phyloP scores from a whole-genome alignment of 1,139 yeast genomes.

The Magnusiomyces clavatus region DNA sequence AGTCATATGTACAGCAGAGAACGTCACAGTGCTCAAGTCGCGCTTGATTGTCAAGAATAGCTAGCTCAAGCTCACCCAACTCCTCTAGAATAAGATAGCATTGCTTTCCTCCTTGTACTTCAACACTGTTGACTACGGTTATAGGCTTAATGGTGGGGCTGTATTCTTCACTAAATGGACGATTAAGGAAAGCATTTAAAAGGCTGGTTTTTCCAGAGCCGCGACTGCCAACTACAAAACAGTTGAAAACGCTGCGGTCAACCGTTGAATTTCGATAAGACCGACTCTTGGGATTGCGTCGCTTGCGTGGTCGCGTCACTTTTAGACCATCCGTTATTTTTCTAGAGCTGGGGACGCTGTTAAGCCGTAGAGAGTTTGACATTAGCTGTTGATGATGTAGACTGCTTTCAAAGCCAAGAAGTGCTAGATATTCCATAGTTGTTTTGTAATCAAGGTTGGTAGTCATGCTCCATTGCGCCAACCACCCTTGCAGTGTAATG shows the following conservation, averaged over 20 bases:
- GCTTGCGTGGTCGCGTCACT: slow-evolving; percentile 71
- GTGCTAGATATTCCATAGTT: slow-evolving; percentile 81
- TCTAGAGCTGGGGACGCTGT: slow-evolving; percentile 26
- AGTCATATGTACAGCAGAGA: slow-evolving; percentile 80
- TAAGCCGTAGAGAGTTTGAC: neutral
- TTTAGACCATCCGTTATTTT: slow-evolving; percentile 54
- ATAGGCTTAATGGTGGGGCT: slow-evolving; percentile 78
- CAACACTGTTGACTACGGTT: slow-evolving; percentile 88
- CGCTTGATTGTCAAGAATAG: slow-evolving; percentile 63
- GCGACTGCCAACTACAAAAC: slow-evolving; percentile 79
- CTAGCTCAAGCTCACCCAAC: slow-evolving; percentile 78
- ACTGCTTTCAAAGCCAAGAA: slow-evolving; percentile 67
- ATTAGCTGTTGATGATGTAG: slow-evolving; percentile 7
- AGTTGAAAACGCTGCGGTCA: slow-evolving; percentile 86
- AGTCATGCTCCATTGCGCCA: slow-evolving; percentile 97
- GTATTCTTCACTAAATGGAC: slow-evolving; percentile 62
- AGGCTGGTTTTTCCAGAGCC: slow-evolving; percentile 79
- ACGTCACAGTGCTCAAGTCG: slow-evolving; percentile 85
- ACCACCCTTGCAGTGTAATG: slow-evolving; percentile 93
- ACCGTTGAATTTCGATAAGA: slow-evolving; percentile 56
- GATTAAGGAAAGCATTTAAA: slow-evolving; percentile 70
- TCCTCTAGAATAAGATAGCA: slow-evolving; percentile 88
- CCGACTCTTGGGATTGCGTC: slow-evolving; percentile 44
- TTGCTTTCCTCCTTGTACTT: slow-evolving; percentile 89
- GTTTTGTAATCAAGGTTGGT: slow-evolving; percentile 78